Conservation (phyloP, 2,329 filamentous ascomycete genomes). For the Saccharata proteae region DNA sequence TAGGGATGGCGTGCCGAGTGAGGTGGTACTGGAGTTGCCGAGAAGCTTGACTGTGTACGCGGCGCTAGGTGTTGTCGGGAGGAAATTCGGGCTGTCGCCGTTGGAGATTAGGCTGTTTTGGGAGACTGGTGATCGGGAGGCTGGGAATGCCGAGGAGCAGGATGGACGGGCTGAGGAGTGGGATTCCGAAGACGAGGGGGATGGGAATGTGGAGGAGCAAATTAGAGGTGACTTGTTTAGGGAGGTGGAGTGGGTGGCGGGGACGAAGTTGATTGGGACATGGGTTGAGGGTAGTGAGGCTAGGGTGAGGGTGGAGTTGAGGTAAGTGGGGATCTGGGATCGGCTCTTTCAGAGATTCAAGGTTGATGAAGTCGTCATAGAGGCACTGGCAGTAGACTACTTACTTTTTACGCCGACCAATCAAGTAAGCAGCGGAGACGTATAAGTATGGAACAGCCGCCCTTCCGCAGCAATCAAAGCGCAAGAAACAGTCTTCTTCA, state of each 20-base stretch:
- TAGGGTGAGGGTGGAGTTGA: slow-evolving; percentile 55
- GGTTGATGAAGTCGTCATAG: no score
- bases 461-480: no score
- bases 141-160: slow-evolving; percentile 45
- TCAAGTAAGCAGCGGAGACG: no score
- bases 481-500: no score
- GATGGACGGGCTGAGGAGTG: slow-evolving; percentile 40
- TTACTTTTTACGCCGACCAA: no score
- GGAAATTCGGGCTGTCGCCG: slow-evolving; percentile 53
- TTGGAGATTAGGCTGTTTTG: slow-evolving; percentile 58
- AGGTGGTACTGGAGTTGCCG: slow-evolving; percentile 45
- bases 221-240: slow-evolving; percentile 52
- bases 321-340: slow-evolving; percentile 1
- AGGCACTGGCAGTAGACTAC: no score
- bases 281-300: slow-evolving; percentile 66
- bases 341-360: no score
- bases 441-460: no score
- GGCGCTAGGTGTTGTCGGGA: slow-evolving; percentile 65
- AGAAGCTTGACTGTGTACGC: slow-evolving; percentile 69
- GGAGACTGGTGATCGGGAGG: slow-evolving; percentile 78
- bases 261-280: slow-evolving; percentile 70
- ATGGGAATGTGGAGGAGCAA: slow-evolving; percentile 34
- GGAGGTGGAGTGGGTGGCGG: slow-evolving; percentile 68
- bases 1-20: slow-evolving; percentile 12
- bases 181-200: slow-evolving; percentile 29